A percentile compares a stretch with the other conserved stretches of the same genome.
These are phyloP conservation scores for Plasmodium adleri DNA, from an alignment of 169 alveolate species.

Conservation along the genomic window DNA sequence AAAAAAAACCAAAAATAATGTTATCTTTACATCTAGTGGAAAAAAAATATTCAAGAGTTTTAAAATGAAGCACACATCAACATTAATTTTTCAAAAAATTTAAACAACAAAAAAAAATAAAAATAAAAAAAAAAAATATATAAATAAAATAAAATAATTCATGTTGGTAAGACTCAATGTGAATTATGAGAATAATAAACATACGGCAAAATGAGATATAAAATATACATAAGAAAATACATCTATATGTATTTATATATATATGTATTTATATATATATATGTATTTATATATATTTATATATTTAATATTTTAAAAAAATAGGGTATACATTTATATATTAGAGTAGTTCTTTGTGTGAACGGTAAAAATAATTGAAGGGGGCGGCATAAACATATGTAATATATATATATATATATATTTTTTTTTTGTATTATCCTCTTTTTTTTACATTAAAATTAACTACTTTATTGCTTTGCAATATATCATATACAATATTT, in stretches of 20 bases:
- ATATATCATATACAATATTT: constrained; percentile 28
- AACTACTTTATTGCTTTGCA: constrained; percentile 22
- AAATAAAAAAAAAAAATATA: not conserved
- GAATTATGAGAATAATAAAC: no score
- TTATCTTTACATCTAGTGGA: constrained; percentile 47
- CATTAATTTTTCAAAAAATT: constrained; percentile 39
- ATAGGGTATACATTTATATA: no score
- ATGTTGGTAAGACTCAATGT: no score
- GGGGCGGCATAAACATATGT: not conserved
- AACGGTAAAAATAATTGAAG: not conserved
- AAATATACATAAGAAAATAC: no score
- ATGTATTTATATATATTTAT: no score
- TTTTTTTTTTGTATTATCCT: not conserved
- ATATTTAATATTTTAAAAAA: no score
- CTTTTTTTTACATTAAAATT: constrained; percentile 12
- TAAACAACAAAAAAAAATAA: not conserved
- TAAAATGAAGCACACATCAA: constrained; percentile 58
- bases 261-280: no score
- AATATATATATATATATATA: not conserved
- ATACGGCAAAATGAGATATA: no score
- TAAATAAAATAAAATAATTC: not conserved
- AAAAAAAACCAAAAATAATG: constrained; percentile 18
- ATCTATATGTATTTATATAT: no score
- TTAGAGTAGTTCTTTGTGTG: no score
- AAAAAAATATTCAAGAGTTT: constrained; percentile 35